Evolutionary conservation across 2,329 filamentous ascomycete genomes (phyloP).

Genomic region (Calonectria pseudoturangicola): DNA sequence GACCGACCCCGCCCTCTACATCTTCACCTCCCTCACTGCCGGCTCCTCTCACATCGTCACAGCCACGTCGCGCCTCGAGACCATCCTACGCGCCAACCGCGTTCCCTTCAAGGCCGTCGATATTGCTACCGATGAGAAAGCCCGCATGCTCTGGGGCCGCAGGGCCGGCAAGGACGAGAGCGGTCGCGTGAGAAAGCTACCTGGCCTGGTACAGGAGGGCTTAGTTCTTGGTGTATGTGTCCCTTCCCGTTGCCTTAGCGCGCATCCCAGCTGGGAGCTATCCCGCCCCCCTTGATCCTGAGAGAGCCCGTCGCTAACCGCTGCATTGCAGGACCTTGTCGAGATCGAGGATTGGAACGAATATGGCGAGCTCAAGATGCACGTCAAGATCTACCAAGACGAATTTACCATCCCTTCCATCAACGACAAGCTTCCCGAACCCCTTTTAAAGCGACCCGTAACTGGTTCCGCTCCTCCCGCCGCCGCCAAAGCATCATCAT

Average conservation of each 20-base stretch:
- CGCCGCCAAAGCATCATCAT: conserved; percentile 52
- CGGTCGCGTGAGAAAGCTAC: conserved; percentile 84
- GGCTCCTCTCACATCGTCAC: conserved; percentile 98
- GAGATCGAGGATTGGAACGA: conserved; percentile 99
- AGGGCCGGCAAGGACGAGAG: conserved; percentile 82
- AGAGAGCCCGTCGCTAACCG: conserved; percentile 3
- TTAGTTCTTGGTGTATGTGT: conserved; percentile 86
- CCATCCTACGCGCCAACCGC: conserved; percentile 94
- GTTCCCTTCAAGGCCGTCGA: conserved; percentile 96
- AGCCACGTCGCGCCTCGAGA: conserved; percentile 95
- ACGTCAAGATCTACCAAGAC: conserved; percentile 82
- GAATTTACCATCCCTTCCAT: conserved; percentile 75
- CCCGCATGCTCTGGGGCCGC: conserved; percentile 90
- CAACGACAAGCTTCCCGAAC: conserved; percentile 69
- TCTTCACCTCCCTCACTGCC: conserved; percentile 96
- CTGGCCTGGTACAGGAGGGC: conserved; percentile 91
- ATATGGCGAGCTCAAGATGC: conserved; percentile 93
- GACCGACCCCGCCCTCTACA: conserved; percentile 85
- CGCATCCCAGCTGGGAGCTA: neutral
- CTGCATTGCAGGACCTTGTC: conserved; percentile 82
- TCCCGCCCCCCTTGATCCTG: neutral
- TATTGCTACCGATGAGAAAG: conserved; percentile 91
- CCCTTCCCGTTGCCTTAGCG: neutral
- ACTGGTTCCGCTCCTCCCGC: conserved; percentile 46
- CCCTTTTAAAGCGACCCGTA: conserved; percentile 50